A percentile compares a stretch with the other conserved stretches of the same genome.
Conservation (phyloP, 768 basidiomycete species). For the Trametes meyenii region DNA sequence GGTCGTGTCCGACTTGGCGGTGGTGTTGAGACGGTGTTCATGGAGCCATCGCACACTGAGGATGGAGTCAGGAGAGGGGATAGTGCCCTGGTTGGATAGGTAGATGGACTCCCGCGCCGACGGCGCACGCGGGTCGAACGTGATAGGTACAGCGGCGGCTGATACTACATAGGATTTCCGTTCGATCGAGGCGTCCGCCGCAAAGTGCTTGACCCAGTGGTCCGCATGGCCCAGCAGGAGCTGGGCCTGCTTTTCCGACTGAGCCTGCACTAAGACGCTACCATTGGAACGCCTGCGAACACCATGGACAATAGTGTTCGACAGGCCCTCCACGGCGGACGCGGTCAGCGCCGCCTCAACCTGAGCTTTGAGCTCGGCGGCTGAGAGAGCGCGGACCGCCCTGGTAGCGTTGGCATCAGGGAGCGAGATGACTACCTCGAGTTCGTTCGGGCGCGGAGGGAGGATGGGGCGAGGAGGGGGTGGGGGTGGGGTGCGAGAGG, state of each 20-base stretch:
- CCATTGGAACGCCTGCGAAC: background rate
- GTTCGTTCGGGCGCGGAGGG: background rate
- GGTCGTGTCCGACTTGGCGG: background rate
- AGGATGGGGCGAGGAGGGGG: background rate
- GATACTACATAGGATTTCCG: background rate
- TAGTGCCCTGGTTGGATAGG: background rate
- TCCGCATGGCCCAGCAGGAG: background rate
- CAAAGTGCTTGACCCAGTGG: background rate
- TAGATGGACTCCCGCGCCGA: background rate
- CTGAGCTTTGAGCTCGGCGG: background rate
- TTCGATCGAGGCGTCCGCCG: background rate
- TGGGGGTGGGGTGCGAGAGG: background rate
- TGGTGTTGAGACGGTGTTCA: background rate
- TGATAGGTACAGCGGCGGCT: background rate
- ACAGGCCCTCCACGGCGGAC: constrained; percentile 1
- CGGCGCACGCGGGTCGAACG: background rate
- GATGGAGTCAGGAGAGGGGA: background rate
- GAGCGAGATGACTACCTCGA: background rate
- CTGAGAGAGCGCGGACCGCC: background rate
- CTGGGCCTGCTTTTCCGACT: background rate
- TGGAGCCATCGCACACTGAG: background rate
- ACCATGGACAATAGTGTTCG: background rate
- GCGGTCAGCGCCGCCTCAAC: background rate
- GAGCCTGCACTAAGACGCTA: background rate
- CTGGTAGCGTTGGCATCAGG: background rate